phyloP scores from a whole-genome alignment of 176 grass and related monocot species.

The Oryza meyeriana region DNA sequence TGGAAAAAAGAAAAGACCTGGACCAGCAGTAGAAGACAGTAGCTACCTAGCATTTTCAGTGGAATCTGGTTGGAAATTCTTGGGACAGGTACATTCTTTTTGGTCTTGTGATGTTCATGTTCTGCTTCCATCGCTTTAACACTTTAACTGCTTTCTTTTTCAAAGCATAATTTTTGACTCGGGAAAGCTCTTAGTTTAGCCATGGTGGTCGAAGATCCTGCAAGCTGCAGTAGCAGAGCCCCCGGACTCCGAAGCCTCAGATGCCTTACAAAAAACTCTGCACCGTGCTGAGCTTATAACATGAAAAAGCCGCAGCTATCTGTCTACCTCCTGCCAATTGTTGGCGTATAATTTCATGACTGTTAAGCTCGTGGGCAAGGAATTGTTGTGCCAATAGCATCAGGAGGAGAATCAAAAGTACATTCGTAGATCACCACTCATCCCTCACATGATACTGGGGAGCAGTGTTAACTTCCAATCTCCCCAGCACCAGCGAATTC shows the following conservation, averaged over 20 bases:
- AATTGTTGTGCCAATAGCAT: constrained; percentile 27
- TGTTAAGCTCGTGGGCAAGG: constrained; percentile 24
- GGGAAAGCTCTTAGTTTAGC: neutral
- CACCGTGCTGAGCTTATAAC: neutral
- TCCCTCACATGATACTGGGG: neutral
- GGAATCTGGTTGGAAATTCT: constrained; percentile 9
- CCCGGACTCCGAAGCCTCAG: neutral
- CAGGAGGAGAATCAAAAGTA: constrained; percentile 24
- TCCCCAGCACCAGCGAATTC: neutral
- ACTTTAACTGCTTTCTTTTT: constrained; percentile 39
- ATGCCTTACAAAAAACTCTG: neutral
- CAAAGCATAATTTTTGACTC: constrained; percentile 21
- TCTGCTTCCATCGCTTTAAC: constrained; percentile 20
- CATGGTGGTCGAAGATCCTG: neutral
- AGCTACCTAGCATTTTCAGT: constrained; percentile 16
- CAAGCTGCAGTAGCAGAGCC: neutral
- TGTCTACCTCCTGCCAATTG: constrained; percentile 15
- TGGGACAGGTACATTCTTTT: neutral
- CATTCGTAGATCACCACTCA: neutral
- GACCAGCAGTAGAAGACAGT: constrained; percentile 11
- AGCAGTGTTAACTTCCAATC: neutral
- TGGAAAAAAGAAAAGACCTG: neutral
- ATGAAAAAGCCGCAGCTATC: constrained; percentile 5
- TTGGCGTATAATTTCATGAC: constrained; percentile 16
- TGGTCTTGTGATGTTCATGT: neutral